Evolutionary conservation across 140 eudicot species (phyloP), one percentile per base, ranked within the genome.

Genomic region (Cichorium intybus): DNA sequence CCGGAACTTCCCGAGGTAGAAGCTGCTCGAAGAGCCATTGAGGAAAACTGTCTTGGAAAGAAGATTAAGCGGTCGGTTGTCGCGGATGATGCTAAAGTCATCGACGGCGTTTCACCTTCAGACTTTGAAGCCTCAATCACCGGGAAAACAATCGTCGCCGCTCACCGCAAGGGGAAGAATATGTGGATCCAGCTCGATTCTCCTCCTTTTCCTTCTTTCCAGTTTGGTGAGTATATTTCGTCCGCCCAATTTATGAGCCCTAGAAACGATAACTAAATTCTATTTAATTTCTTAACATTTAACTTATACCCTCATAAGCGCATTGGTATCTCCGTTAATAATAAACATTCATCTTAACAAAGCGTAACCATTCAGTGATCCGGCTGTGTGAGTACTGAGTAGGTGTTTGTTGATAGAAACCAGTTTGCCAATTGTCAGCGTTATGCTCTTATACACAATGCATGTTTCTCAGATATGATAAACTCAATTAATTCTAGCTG

Each of bases 1-100:
- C 97, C 99, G 81, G 99, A 93, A 75, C 88, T 93, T 7, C 96
- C 99, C n/a, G 99, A 93, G 80, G 99, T 93, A 2, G 99, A 93
- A 77, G 99, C 95, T 22, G 97, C 97, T 68, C 81, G 99, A 60
- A 74, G 88, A 62, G 99, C 97, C 60, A 64, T 88, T 4, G 80
- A 67, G 58, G 95, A 88, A 5, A 69, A 88, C 79, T 88, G 97
- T 52, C 47, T 84, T 43, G 97, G 99, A 49, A 88, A 88, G 86
- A 93, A 76, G 78, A 93, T 93, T 7, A 72, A 31, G 12, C 80
- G 81, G 64, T 66, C 93, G n/a, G 66, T 82, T 10, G 78, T 93
- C 16, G 90, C 95, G 16, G 87, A 81, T 21, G 97, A 93, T 71
- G 4, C 85, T 31, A 85, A 85, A 31, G 99, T 88, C 74, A 80